Base-by-base conservation (phyloP, 2,329 filamentous ascomycete species). In the Lojkania enalia region DNA sequence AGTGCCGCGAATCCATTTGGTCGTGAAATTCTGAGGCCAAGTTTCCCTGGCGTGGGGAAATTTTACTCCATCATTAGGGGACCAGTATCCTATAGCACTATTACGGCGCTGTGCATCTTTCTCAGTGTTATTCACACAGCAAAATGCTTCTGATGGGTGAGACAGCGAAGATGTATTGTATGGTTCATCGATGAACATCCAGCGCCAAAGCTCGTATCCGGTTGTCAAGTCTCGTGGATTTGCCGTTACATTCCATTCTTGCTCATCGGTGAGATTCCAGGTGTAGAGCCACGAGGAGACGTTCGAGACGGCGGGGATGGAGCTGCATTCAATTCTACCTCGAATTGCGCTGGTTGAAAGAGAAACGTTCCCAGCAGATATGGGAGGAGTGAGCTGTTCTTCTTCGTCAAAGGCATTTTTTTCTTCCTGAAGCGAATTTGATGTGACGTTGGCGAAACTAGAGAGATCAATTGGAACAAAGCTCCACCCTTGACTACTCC, bases 401-500 rank as follows among this genome's bases (percentile, higher is more conserved):
- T 33, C 30, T 9, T 16, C 30, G 15, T 33, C 30, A 16, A 9
- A 9, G 6, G 6, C 16, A 33, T 33, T 16, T 9, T 15, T 15
- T 12, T 7, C 15, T 6, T 15, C 9, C 30, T 33, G 30, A 7
- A 33, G 16, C 30, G 30, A 33, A 7, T 33, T 7, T 16, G 30
- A 9, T 7, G 30, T 33, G 6, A 33, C 16, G 6, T 9, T 33
- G 9, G 30, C 6, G 9, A 33, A 16, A 11, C 16, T 18, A 29
- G 46, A 49, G 16, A 49, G 30, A 21, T 46, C 21, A 1, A 59
- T n/a, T 16, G 57, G 59, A 18, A 58, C 52, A 35, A 62, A 62
- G 20, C 54, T 56, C 57, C 54, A 60, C 1, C 52, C 54, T 32
- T 62, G 49, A 9, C 36, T 47, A 30, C 54, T 59, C 58, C 58